Evolutionary conservation across 768 basidiomycete genomes (phyloP), one percentile per base, ranked within the genome.

Genomic region (Xerocomus brunneocitrinus): DNA sequence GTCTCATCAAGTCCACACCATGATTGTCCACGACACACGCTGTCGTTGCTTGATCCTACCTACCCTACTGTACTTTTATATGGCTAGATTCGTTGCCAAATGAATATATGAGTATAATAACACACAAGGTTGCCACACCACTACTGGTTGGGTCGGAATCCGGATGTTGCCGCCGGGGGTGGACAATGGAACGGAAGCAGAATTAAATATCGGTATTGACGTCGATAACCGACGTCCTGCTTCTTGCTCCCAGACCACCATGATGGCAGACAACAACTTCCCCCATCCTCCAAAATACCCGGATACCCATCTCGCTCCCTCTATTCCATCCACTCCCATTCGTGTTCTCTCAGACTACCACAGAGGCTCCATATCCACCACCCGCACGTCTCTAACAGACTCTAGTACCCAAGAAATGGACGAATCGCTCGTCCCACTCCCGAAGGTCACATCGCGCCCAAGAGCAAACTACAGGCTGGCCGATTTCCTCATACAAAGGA

Each of bases 401-500:
- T 75, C 71, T 67, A 78, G 78, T 65, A 72, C 72, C 49, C 70
- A 70, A 34, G 71, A 74, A 58, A 70, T 67, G 47, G 66, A 71
- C 8, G 70, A 70, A 25, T 64, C 72, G 14, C 63, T 71, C 39
- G 56, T 59, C n/a, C 59, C 67, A 8, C 59, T 71, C 6, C 68
- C 73, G 13, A 66, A 71, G 25, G 67, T 73, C 43, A 60, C 71
- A 19, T 72, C 75, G 40, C 71, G 84, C 52, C 77, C 79, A 13
- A 84, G 82, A 60, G 87, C 84, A 25, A 77, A 76, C 16, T 92
- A 91, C 69, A 79, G 81, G 28, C 78, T 93, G 22, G 60, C 75
- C 40, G 91, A 93, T 66, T 93, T 92, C 58, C 79, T 83, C 58
- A 85, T 93, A 57, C 84, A 89, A 61, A 76, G 90, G 27, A 93